Evolutionary conservation across 2,329 filamentous ascomycete genomes (phyloP), one percentile per base, ranked within the genome.

Genomic region (Esteya vermicola): DNA sequence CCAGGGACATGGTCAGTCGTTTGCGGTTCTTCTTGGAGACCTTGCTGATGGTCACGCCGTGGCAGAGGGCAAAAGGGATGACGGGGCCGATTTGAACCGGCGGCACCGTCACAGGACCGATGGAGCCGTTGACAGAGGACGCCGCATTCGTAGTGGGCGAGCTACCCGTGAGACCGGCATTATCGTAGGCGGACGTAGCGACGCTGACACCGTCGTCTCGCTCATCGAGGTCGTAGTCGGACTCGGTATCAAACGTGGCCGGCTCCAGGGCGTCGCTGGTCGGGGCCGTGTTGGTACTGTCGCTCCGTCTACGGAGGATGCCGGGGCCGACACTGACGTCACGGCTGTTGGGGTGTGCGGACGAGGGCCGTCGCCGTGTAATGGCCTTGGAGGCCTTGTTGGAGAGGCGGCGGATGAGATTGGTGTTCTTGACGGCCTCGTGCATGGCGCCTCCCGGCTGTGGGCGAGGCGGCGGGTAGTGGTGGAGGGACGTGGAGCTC

Each of bases 271-370:
- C n/a, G 20, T 45, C 41, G 34, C 35, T 38, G 61, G 69, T 62
- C 9, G 75, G 72, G 8, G 70, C 67, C 7, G 80, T 80, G 48
- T 75, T 83, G 58, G 83, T 91, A 63, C 88, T 94, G 57, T 93
- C 86, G 57, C 88, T 95, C 48, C 88, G 78, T 20, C 53, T 73
- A 46, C 89, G 78, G 58, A 93, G 75, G 39, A 94, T 82, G 41
- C 86, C 81, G 2, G 91, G 91, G 0, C 91, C 91, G 21, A 86
- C 80, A 54, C 88, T 95, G 45, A 83, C 79, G 54, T 95, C 86
- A 32, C 88, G 78, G 55, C 81, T 85, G 45, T 78, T 76, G 18
- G 81, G 74, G 33, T 81, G 73, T 1, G 79, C 79, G 3, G 84
- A 86, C 14, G 85, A 93, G 45, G 81, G 79, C 45, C 88, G 73